phyloP scores from a whole-genome alignment of 1,139 yeast species.

The Ashbya aceris region DNA sequence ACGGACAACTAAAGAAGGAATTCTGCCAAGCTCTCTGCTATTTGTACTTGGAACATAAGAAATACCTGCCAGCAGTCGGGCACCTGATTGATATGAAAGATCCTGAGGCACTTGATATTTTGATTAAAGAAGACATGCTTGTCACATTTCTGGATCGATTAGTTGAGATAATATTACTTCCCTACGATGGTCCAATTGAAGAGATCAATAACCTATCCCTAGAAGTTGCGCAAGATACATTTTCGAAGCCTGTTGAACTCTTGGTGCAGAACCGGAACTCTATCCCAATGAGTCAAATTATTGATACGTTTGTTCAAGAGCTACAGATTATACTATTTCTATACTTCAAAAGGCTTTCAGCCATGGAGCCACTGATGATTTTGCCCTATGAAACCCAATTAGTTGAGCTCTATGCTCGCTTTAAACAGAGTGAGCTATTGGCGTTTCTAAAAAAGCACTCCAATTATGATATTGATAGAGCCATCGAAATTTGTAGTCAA shows the following conservation, averaged over 20 bases:
- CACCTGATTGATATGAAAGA: conserved; percentile 54
- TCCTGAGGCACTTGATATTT: conserved; percentile 44
- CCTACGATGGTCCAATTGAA: conserved; percentile 29
- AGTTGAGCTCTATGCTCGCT: conserved; percentile 52
- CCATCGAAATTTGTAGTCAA: conserved; percentile 54
- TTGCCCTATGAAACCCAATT: conserved; percentile 57
- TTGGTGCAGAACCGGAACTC: conserved; percentile 62
- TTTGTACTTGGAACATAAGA: conserved; percentile 47
- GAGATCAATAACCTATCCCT: conserved; percentile 34
- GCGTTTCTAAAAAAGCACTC: conserved; percentile 42
- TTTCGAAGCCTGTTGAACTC: conserved; percentile 42
- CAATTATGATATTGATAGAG: conserved; percentile 59
- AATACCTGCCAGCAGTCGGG: conserved; percentile 53
- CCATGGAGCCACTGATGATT: conserved; percentile 45
- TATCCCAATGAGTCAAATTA: conserved; percentile 42
- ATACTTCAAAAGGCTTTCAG: conserved; percentile 45
- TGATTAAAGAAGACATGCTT: conserved; percentile 54
- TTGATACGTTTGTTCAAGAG: conserved; percentile 39
- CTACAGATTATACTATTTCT: conserved; percentile 52
- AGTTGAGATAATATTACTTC: conserved; percentile 45
- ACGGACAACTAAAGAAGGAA: conserved; percentile 20
- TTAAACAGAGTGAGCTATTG: conserved; percentile 43
- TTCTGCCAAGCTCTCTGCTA: conserved; percentile 46
- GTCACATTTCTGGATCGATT: conserved; percentile 40
- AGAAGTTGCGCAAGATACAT: conserved; percentile 33